Evolutionary conservation across 805 yeast species (phyloP).

Genomic region (Suhomyces prunicola): DNA sequence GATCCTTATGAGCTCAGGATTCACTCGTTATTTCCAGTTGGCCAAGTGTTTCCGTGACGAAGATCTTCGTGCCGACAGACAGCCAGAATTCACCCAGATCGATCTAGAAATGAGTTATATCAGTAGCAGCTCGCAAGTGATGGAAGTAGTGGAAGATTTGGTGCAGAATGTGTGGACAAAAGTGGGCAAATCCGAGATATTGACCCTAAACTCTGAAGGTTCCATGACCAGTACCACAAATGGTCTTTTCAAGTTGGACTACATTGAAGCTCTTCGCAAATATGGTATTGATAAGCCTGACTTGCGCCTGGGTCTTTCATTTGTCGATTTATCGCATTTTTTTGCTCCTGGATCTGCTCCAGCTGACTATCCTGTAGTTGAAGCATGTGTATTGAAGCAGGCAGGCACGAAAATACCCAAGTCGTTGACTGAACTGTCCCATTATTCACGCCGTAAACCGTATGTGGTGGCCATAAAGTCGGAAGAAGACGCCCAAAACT

Average conservation of each 20-base stretch:
- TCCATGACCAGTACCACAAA: slow-evolving; percentile 15
- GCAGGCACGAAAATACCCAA: slow-evolving; percentile 41
- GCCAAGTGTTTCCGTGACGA: slow-evolving; percentile 97
- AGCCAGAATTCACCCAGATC: slow-evolving; percentile 97
- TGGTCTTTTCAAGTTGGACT: slow-evolving; percentile 46
- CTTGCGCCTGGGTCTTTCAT: slow-evolving; percentile 57
- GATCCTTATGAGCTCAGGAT: slow-evolving; percentile 89
- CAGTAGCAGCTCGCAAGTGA: slow-evolving; percentile 60
- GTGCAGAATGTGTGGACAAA: slow-evolving; percentile 55
- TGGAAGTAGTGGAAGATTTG: slow-evolving; percentile 55
- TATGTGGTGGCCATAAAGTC: slow-evolving; percentile 48
- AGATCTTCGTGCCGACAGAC: slow-evolving; percentile 90
- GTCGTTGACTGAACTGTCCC: slow-evolving; percentile 34
- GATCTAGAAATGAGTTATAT: slow-evolving; percentile 93
- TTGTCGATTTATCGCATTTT: slow-evolving; percentile 45
- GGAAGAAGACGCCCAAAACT: slow-evolving; percentile 34
- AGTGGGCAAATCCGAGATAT: slow-evolving; percentile 39
- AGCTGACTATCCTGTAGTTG: slow-evolving; percentile 63
- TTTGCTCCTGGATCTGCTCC: slow-evolving; percentile 30
- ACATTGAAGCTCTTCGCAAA: slow-evolving; percentile 61
- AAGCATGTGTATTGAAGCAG: slow-evolving; percentile 60
- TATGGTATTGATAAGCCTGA: slow-evolving; percentile 97
- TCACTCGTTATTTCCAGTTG: slow-evolving; percentile 79
- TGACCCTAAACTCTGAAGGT: slow-evolving; percentile 31
- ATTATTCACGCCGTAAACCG: slow-evolving; percentile 60